phyloP scores from a whole-genome alignment of 768 basidiomycete genomes.

The Gloeophyllum trabeum region DNA sequence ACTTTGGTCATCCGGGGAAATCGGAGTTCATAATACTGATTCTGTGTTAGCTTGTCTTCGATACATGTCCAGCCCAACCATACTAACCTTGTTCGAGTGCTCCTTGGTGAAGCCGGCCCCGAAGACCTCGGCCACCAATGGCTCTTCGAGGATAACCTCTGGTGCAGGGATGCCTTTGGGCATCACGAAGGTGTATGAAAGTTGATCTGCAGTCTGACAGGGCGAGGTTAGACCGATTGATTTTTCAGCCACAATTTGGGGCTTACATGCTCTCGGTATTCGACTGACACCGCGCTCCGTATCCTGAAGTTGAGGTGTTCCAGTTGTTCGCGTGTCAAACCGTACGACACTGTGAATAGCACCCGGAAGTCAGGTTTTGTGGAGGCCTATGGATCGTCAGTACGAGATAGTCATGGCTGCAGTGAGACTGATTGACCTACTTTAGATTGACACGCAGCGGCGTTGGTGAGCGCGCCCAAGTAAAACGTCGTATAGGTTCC shows the following conservation, averaged over 20 bases:
- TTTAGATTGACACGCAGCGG: conserved; percentile 23
- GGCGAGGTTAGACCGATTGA: too few relatives aligned
- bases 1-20: conserved; percentile 74
- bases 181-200: conserved; percentile 48
- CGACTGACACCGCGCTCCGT: conserved; percentile 28
- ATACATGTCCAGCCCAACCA: neutral
- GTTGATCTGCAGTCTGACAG: conserved; percentile 5
- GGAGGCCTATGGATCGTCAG: conserved; percentile 20
- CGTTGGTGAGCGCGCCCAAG: conserved; percentile 54
- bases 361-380: conserved; percentile 53
- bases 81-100: conserved; percentile 39
- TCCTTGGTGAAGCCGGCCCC: conserved; percentile 80
- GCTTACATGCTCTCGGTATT: conserved; percentile 10
- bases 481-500: conserved; percentile 72
- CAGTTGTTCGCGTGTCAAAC: conserved; percentile 50
- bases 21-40: conserved; percentile 71
- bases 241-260: neutral
- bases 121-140: conserved; percentile 61
- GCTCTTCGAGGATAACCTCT: conserved; percentile 41
- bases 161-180: conserved; percentile 40
- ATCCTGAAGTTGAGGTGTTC: conserved; percentile 67
- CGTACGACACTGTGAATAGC: conserved; percentile 72
- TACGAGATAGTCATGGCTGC: neutral
- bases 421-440: conserved; percentile 18
- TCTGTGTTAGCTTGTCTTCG: neutral